Evolutionary conservation across 345 rosid genomes (phyloP), one percentile per base, ranked within the genome.

Genomic region (Hypericum perforatum): DNA sequence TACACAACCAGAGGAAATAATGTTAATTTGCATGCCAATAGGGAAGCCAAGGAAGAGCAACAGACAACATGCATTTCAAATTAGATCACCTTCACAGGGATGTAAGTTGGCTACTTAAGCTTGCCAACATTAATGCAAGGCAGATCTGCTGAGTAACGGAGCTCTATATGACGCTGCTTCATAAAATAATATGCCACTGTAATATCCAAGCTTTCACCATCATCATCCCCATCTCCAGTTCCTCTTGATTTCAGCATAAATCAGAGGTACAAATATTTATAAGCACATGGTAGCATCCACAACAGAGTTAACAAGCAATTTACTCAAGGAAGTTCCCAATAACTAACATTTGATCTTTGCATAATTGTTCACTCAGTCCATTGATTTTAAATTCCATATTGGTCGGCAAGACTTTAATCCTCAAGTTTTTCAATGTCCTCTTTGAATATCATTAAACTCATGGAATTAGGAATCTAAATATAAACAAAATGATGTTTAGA

Each of bases 51-150:
- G 45, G 47, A 22, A 5, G 16, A 58, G 39, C 11, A 16, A 56
- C 41, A 52, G 51, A 39, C 37, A 39, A 37, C n/a, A 6, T 55
- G 47, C 42, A 57, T 32, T 11, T 6, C 41, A 47, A 15, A 11
- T 13, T 29, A 29, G 58, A 44, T 53, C 29, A 85, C 95, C 89
- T 88, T 94, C 37, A 92, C 43, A n/a, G 95, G 98, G 63, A 88
- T 60, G 73, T 81, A 85, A 74, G 45, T 81, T 13, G 96, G 94
- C 57, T 78, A 69, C 45, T 83, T 80, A 16, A 96, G 86, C 73
- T 80, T 92, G 57, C 98, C 95, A 60, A 88, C 95, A 76, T 80
- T 77, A 65, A 88, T 81, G 74, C 98, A 92, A 29, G 94, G 96
- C 45, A 92, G 56, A 70, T 69, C 74, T 16, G 75, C 82, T 43